Base-by-base conservation (phyloP, 2,329 filamentous ascomycete genomes). In the Lomentospora prolificans region DNA sequence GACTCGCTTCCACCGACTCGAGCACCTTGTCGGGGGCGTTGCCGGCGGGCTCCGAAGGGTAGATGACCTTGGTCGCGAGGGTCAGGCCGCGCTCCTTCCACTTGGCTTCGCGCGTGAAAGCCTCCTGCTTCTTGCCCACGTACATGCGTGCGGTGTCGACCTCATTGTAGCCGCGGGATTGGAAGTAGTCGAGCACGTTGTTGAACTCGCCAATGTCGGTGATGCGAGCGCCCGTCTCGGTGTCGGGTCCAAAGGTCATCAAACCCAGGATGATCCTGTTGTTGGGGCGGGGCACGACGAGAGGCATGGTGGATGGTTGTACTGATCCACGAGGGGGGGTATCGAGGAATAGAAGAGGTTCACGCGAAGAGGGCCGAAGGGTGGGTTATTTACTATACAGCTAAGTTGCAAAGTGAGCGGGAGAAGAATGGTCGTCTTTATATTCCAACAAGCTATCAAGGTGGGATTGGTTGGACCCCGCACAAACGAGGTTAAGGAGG, bases 61-160 rank as follows among this genome's bases (percentile, higher is more conserved):
- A 95, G 55, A 66, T 62, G 60, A 81, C 73, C 68, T 95, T 95
- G 10, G 90, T 95, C 10, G 89, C 90, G 57, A 94, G 68, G 1
- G 79, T 86, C 53, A 95, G 71, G 1, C 89, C 89, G 30, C 88
- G 82, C 58, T 90, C 82, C 66, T 89, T 86, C 88, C 89, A 95
- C 53, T 78, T 79, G 3, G 87, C 84, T 61, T 89, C 77, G 14
- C 80, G 76, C 4, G 89, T 91, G 69, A 85, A 95, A 10, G 80
- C 86, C 69, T 96, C 90, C 66, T 95, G 89, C 61, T 82, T 72
- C 51, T 85, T 82, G 50, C 72, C 83, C 14, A 87, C 73, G 64
- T 95, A 96, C 57, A 81, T 66, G 25, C 89, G 81, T 0, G 90
- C 89, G 1, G 90, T 96, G 67, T 96, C 90, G 36, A 95, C 72